Base-by-base conservation (phyloP, 306 rosid genomes). In the Dalbergia oliveri region DNA sequence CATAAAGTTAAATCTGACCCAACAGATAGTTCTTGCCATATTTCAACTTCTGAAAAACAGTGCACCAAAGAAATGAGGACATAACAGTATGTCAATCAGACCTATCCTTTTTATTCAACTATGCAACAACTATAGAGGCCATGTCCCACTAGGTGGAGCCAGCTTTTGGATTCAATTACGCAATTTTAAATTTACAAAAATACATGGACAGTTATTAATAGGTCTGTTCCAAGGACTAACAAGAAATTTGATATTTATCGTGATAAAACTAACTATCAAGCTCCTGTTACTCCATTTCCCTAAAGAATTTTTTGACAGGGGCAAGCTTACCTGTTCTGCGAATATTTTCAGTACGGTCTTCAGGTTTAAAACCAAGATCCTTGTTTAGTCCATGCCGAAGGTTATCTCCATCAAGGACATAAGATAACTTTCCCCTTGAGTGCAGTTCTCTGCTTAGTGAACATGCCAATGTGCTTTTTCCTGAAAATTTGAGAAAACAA, bases 381-480 rank as follows among this genome's bases (percentile, higher is more conserved):
- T 87, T 89, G 83, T 89, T 93, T 66, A 93, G 83, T 79, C 98
- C 97, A 87, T 93, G 94, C 66, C 98, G 88, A 80, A 93, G 93
- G 79, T 93, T 91, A 83, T 93, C 98, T 72, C 98, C 98, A 76
- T 93, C 97, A 77, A 93, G 97, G 67, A 91, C 79, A 77, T 93
- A 93, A 34, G 97, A 88, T 59, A 93, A 81, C 75, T 89, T 93
- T 44, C 93, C 97, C 83, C 79, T 89, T 7, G 80, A 67, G 75
- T 93, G 72, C 54, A 93, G 86, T 51, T 88, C 94, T 69, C 90
- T 87, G 78, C 94, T 87, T 45, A 91, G 47, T 54, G 94, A 83
- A 84, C 93, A 93, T 5, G 98, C 94, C 76, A 93, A 69, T n/a
- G 94, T 91, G 85, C 94, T 93, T 87, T 93, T 93, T 81, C 98